These are phyloP conservation scores for Globisporangium iwayamae DNA, from an alignment of 352 stramenopile species.

Conservation along the genomic window DNA sequence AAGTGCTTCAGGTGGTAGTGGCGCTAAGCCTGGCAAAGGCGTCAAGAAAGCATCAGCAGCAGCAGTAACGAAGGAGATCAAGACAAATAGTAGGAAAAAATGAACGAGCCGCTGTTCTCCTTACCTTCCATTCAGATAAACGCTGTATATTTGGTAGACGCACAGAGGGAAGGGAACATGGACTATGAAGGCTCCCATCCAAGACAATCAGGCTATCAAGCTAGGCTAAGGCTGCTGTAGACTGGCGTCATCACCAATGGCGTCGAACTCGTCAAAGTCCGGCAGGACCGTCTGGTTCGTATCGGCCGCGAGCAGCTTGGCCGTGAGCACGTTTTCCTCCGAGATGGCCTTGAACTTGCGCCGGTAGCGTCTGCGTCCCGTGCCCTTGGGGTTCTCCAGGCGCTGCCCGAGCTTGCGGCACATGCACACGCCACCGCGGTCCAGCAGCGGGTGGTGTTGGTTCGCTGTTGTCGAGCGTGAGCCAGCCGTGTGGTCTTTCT, in stretches of 20 bases:
- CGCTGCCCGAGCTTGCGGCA: conserved; percentile 40
- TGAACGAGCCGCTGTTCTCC: neutral
- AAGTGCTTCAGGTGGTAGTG: neutral
- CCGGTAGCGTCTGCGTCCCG: conserved; percentile 15
- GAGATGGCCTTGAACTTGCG: conserved; percentile 22
- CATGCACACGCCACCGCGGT: conserved; percentile 25
- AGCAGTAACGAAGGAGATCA: neutral
- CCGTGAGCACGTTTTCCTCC: conserved; percentile 23
- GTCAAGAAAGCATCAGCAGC: neutral
- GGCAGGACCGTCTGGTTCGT: conserved; percentile 1
- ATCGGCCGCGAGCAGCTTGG: conserved; percentile 15
- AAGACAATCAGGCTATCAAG: neutral
- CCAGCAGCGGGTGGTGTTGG: neutral
- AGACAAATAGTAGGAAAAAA: conserved; percentile 7
- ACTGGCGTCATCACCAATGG: neutral
- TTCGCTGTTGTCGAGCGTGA: neutral
- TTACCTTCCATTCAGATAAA: neutral
- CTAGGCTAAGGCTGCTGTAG: neutral
- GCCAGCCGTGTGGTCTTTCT: neutral
- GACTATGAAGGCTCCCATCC: too few relatives aligned
- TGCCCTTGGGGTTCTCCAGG: conserved; percentile 18
- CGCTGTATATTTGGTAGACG: neutral
- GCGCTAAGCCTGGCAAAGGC: neutral
- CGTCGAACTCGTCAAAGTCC: conserved; percentile 15
- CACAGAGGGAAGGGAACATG: neutral